phyloP scores from a whole-genome alignment of 192 early-diverging fungal genomes.

The Umbelopsis ramanniana region DNA sequence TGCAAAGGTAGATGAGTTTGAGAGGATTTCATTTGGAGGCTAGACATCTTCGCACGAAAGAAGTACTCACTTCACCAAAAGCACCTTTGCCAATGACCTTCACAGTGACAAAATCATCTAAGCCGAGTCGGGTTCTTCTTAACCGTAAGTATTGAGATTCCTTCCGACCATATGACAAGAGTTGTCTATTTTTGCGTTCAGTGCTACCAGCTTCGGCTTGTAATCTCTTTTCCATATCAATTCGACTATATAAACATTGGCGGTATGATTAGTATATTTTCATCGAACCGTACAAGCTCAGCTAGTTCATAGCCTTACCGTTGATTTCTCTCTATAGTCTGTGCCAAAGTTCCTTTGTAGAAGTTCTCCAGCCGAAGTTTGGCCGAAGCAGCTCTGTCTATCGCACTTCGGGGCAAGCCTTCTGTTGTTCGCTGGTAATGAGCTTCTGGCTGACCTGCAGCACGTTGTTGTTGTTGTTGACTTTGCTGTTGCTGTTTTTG shows the following conservation, averaged over 20 bases:
- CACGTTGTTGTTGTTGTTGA: constrained; percentile 28
- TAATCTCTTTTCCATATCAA: constrained; percentile 81
- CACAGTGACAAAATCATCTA: constrained; percentile 93
- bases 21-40: constrained; percentile 15
- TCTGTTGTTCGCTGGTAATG: constrained; percentile 73
- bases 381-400: constrained; percentile 88
- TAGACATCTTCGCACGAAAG: background rate
- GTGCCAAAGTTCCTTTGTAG: constrained; percentile 87
- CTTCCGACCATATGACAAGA: constrained; percentile 77
- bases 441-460: constrained; percentile 43
- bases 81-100: constrained; percentile 99
- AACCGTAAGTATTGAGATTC: constrained; percentile 95
- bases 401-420: constrained; percentile 73
- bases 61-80: constrained; percentile 83
- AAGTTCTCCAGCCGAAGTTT: constrained; percentile 93
- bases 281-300: background rate
- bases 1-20: background rate
- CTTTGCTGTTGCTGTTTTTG: constrained; percentile 33
- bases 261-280: constrained; percentile 2
- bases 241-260: constrained; percentile 51
- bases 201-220: constrained; percentile 77
- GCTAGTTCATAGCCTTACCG: constrained; percentile 46
- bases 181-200: constrained; percentile 87
- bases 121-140: constrained; percentile 84
- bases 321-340: constrained; percentile 86